Conservation (phyloP, 139 green algal genomes). For the Eudorina sp. region DNA sequence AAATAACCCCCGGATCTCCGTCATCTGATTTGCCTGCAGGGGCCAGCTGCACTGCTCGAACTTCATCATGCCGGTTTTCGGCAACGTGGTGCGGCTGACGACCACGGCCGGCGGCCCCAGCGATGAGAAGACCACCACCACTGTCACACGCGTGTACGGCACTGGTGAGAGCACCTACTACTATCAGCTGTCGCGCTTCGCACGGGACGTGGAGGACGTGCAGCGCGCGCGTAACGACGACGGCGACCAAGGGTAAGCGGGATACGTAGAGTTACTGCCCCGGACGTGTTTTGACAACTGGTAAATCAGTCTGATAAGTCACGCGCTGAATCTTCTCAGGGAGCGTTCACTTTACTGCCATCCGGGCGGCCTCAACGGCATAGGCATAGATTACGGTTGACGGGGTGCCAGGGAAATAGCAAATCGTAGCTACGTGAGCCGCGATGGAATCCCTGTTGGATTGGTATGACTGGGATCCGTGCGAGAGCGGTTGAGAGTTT, state of each 20-base stretch:
- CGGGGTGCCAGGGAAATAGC: too few relatives aligned
- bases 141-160: conserved; percentile 38
- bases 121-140: background rate
- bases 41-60: conserved; percentile 28
- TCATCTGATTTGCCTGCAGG: conserved; percentile 2
- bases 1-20: too few relatives aligned
- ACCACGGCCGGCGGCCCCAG: background rate
- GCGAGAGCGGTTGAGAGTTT: background rate
- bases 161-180: conserved; percentile 51
- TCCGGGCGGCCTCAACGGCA: too few relatives aligned
- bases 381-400: too few relatives aligned
- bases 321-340: background rate
- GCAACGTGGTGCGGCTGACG: conserved; percentile 42
- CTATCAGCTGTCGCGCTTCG: conserved; percentile 56
- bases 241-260: background rate
- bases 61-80: conserved; percentile 61
- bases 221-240: background rate
- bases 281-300: background rate
- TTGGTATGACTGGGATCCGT: background rate
- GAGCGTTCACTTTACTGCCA: too few relatives aligned
- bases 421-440: too few relatives aligned
- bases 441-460: background rate
- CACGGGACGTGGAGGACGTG: conserved; percentile 4
- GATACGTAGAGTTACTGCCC: background rate
- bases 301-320: background rate